A percentile compares a stretch with the other conserved stretches of the same genome.
phyloP scores from a whole-genome alignment of 2,329 filamentous ascomycete genomes.

The Colletotrichum horii region DNA sequence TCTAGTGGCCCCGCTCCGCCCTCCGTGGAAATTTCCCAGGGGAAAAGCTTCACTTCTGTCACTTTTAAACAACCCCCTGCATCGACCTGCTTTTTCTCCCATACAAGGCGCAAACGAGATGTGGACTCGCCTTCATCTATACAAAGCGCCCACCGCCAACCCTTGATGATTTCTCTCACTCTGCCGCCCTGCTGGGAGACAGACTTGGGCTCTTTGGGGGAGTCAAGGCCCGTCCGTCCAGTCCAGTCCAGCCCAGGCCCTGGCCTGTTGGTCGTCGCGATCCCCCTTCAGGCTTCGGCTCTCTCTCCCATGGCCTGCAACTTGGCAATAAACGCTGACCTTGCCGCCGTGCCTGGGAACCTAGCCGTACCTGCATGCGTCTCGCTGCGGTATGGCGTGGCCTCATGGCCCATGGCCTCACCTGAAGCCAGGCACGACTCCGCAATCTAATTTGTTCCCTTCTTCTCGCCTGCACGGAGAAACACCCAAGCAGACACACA shows the following conservation, averaged over 20 bases:
- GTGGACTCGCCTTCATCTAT: constrained; percentile 12
- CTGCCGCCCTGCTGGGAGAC: neutral
- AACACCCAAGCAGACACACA: neutral
- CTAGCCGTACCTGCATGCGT: neutral
- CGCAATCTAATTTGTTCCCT: constrained; percentile 9
- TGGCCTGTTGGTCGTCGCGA: neutral
- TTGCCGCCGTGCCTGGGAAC: constrained; percentile 6
- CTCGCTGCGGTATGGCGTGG: neutral
- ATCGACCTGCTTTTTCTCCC: constrained; percentile 6
- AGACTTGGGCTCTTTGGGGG: neutral
- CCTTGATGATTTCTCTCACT: constrained; percentile 4
- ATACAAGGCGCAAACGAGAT: constrained; percentile 16
- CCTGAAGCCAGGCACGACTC: constrained; percentile 19
- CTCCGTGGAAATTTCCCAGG: constrained; percentile 19
- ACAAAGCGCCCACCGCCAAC: constrained; percentile 1
- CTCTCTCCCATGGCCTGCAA: neutral
- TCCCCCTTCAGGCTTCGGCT: neutral
- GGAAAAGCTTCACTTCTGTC: neutral
- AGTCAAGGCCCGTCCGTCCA: neutral
- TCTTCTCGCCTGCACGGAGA: neutral
- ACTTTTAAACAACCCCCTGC: neutral
- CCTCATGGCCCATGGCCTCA: constrained; percentile 15
- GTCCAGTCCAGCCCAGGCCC: neutral
- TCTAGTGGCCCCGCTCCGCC: constrained; percentile 1
- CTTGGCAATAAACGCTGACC: neutral